Base-by-base conservation (phyloP, 768 basidiomycete species). In the Stropharia rugosoannulata region DNA sequence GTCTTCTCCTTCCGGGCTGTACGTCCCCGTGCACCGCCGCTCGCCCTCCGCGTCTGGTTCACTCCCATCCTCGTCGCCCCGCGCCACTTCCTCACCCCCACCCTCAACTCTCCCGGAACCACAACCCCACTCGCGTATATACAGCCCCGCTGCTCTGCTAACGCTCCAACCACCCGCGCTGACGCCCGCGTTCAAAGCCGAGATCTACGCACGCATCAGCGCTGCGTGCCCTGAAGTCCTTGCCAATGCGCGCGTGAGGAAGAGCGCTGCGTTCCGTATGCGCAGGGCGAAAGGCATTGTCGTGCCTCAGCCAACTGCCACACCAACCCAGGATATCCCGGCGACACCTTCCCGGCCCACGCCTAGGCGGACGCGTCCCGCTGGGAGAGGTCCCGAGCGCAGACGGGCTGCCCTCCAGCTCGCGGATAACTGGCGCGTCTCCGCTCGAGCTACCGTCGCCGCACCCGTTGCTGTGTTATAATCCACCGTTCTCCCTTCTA, bases 171-270 rank as follows among this genome's bases (percentile, higher is more conserved):
- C 51, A 5, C 22, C 22, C 22, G 22, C 22, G 4, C 22, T 22
- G 1, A 22, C 22, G 22, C 22, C 29, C 9, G 36, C 49, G 1
- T 35, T 18, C 8, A 35, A 11, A 12, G 10, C 32, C 11, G 47
- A n/a, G 9, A 40, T 43, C 2, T 18, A 35, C 19, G 42, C 41
- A 18, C 41, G 37, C 27, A 43, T 52, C 18, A 25, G 29, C 42
- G 42, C 41, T 5, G 51, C 42, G 29, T 52, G 51, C 42, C 51
- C 51, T 19, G 51, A 43, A 4, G 42, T 43, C 8, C 41, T 52
- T 7, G 19, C 37, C 4, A 39, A 13, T 15, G 37, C 11, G n/a
- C 51, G 41, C 9, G 18, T 40, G 29, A 41, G 42, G 29, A 44
- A 44, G 35, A 27, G 41, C 32, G 35, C 42, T 2, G 51, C 32